Conservation (phyloP, 2,329 filamentous ascomycete species). For the Fusarium compactum region DNA sequence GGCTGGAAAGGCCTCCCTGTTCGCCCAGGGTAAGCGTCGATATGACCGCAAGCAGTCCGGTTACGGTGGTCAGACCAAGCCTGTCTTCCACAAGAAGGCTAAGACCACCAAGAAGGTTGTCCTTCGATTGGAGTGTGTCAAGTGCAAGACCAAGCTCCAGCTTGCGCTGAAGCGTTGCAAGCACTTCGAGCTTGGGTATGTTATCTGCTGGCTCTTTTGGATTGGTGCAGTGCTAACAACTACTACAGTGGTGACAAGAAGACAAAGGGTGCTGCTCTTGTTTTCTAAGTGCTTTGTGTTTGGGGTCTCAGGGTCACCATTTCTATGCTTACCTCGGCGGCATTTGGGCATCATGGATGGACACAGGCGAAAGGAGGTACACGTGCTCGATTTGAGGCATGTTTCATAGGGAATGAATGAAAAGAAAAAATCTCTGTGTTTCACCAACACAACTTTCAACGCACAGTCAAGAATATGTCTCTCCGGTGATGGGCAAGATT, state of each 20-base stretch:
- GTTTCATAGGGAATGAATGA: slow-evolving; percentile 61
- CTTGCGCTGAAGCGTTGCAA: slow-evolving; percentile 99
- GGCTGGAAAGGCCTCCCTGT: slow-evolving; percentile 94
- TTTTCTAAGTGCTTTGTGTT: slow-evolving; percentile 84
- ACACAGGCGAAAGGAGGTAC: slow-evolving; percentile 63
- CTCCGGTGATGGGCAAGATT: slow-evolving; percentile 12
- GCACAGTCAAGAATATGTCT: slow-evolving; percentile 12
- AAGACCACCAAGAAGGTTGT: slow-evolving; percentile 99
- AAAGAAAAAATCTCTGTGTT: slow-evolving; percentile 48
- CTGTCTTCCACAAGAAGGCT: slow-evolving; percentile 99
- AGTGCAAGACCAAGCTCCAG: slow-evolving; percentile 98
- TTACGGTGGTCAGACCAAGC: slow-evolving; percentile 99
- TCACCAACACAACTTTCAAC: slow-evolving; percentile 36
- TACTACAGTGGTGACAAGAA: slow-evolving; percentile 97
- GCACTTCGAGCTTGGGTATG: slow-evolving; percentile 99
- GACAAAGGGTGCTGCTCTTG: slow-evolving; percentile 99
- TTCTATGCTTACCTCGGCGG: slow-evolving; percentile 59
- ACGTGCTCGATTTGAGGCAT: slow-evolving; percentile 58
- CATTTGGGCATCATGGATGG: slow-evolving; percentile 63
- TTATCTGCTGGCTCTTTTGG: slow-evolving; percentile 44
- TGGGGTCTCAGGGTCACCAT: slow-evolving; percentile 54
- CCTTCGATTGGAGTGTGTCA: slow-evolving; percentile 95
- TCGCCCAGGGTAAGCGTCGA: slow-evolving; percentile 99
- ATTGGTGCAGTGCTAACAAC: slow-evolving; percentile 55
- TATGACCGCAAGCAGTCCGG: slow-evolving; percentile 99